phyloP scores from a whole-genome alignment of 1,284 basidiomycete genomes.

The Heterobasidion occidentale region DNA sequence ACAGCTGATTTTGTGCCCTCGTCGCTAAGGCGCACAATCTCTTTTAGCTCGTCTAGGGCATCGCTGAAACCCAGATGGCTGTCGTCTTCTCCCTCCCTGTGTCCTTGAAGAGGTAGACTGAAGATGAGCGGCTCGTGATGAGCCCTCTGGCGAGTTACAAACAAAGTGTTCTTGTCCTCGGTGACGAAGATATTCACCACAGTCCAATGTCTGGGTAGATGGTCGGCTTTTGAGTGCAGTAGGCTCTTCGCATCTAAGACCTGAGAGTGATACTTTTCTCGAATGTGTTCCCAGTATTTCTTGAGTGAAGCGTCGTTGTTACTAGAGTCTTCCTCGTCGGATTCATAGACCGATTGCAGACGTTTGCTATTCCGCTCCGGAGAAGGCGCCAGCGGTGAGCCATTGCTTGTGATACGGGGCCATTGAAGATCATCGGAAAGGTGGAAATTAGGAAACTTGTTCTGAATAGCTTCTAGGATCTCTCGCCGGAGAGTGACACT shows the following conservation, averaged over 20 bases:
- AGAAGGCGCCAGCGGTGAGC: background rate
- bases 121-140: constrained; percentile 69
- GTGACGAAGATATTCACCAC: constrained; percentile 81
- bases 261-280: constrained; percentile 42
- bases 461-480: constrained; percentile 60
- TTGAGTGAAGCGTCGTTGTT: constrained; percentile 26
- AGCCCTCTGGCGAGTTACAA: constrained; percentile 75
- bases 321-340: constrained; percentile 29
- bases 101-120: constrained; percentile 81
- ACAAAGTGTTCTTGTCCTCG: constrained; percentile 76
- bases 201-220: constrained; percentile 77
- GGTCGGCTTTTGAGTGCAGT: constrained; percentile 29
- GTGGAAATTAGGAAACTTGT: constrained; percentile 46
- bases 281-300: constrained; percentile 57
- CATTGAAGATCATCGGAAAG: constrained; percentile 45
- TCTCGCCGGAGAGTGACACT: constrained; percentile 78
- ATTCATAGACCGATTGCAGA: constrained; percentile 15
- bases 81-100: constrained; percentile 70
- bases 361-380: constrained; percentile 6
- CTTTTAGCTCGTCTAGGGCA: constrained; percentile 67
- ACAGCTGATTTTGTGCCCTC: constrained; percentile 71
- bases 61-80: constrained; percentile 73
- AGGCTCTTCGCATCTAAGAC: constrained; percentile 31
- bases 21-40: constrained; percentile 76
- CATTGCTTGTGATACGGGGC: constrained; percentile 14